A percentile compares a stretch with the other conserved stretches of the same genome.
Evolutionary conservation across 495 filamentous ascomycete species (phyloP).

Genomic region (Beverwykella pulmonaria): DNA sequence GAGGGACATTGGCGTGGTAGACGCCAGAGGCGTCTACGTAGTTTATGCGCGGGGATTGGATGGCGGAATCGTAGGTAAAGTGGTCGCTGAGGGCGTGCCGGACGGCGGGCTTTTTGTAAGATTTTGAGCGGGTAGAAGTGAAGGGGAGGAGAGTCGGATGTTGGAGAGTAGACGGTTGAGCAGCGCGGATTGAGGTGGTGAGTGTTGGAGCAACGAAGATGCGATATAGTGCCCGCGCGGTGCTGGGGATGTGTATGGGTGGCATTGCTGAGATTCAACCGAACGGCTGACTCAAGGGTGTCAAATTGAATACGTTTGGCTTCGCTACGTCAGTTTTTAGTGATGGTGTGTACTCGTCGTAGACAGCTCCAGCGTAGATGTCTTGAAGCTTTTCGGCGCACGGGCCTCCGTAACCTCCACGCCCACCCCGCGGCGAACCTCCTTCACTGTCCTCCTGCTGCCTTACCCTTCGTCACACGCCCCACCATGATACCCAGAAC

Average conservation of each 20-base stretch:
- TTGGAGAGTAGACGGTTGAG: background rate
- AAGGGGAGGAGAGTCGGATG: slow-evolving; percentile 13
- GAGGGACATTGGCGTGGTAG: slow-evolving; percentile 52
- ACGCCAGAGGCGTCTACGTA: slow-evolving; percentile 55
- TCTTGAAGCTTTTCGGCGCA: background rate
- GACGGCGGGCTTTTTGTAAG: slow-evolving; percentile 18
- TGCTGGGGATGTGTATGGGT: slow-evolving; percentile 16
- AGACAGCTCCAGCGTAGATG: no score
- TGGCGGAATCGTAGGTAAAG: slow-evolving; percentile 39
- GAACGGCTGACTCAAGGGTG: slow-evolving; percentile 4
- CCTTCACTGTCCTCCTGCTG: background rate
- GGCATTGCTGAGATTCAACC: slow-evolving; percentile 22
- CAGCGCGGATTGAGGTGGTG: background rate
- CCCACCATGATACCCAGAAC: slow-evolving; percentile 7
- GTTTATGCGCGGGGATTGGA: slow-evolving; percentile 47
- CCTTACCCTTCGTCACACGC: background rate
- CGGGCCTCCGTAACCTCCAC: background rate
- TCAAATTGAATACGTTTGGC: no score
- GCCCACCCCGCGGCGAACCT: background rate
- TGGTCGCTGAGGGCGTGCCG: slow-evolving; percentile 29
- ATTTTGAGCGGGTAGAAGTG: slow-evolving; percentile 12
- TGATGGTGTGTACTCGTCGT: no score
- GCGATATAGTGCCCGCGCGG: slow-evolving; percentile 41
- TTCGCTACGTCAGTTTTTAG: no score
- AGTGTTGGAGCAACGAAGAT: slow-evolving; percentile 42